phyloP scores from a whole-genome alignment of 345 rosid species.

The Eucalyptus cloeziana region DNA sequence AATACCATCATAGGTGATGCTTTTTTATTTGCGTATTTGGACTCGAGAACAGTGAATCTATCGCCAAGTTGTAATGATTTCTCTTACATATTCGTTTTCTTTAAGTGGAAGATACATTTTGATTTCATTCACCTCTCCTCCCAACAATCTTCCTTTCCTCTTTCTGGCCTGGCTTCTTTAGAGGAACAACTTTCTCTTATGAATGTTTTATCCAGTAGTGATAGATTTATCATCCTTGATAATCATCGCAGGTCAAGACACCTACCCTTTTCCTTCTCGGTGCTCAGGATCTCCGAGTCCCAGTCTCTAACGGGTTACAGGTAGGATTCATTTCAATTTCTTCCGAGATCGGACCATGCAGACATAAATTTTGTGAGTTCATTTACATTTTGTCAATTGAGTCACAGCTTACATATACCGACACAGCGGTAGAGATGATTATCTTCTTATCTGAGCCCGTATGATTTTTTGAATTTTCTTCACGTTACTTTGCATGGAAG shows the following conservation, averaged over 20 bases:
- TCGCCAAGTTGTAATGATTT: background rate
- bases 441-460: background rate
- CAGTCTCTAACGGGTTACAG: slow-evolving; percentile 69
- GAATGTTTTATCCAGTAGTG: background rate
- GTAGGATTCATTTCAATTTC: slow-evolving; percentile 19
- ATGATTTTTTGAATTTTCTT: background rate
- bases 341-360: background rate
- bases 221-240: background rate
- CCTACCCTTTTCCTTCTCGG: slow-evolving; percentile 81
- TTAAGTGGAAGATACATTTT: background rate
- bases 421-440: background rate
- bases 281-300: slow-evolving; percentile 84
- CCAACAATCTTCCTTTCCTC: background rate
- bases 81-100: background rate
- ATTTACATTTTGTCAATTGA: background rate
- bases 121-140: background rate
- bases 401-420: background rate
- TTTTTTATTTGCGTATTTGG: background rate
- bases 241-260: slow-evolving; percentile 66
- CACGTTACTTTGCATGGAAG: background rate
- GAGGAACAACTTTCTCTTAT: background rate
- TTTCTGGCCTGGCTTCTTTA: background rate
- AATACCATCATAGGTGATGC: background rate
- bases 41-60: background rate
- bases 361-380: background rate